Base-by-base conservation (phyloP, 1,284 basidiomycete genomes). In the Phenoliferia sp. region DNA sequence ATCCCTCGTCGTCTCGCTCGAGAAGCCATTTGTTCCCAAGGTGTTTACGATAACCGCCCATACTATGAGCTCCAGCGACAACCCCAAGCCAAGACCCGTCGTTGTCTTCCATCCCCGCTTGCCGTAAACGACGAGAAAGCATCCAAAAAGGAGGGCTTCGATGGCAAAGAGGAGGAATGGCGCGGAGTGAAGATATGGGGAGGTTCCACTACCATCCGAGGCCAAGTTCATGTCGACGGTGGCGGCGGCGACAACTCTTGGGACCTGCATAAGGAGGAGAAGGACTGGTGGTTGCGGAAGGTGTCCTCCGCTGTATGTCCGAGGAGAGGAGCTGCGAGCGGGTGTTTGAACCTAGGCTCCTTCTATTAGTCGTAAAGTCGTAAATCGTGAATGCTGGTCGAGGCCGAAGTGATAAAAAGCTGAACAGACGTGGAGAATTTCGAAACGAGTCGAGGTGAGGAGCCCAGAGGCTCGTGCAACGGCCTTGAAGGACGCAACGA, bases 81-180 rank as follows among this genome's bases (percentile, higher is more conserved):
- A 29, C 3, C 57, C 56, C 19, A 19, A 3, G 7, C 63, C 63
- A 28, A 64, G 26, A 2, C 35, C 52, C 3, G 57, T 59, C 12
- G 63, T 59, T 16, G 28, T n/a, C 22, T 54, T 26, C 44, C 56
- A 59, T 4, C 17, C 31, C 9, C 57, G 39, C n/a, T 64, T 58
- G 26, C 63, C 63, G 26, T 9, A n/a, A 19, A 39, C 16, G 63
- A 64, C 28, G 22, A 64, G 57, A 33, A 44, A 12, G n/a, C 35
- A 33, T n/a, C 57, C 56, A 33, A 59, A 3, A 34, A 64, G 10
- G 57, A 64, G 57, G 32, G 39, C 52, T 16, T 33, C 22, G 57
- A 64, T 4, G 32, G 57, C 31, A 54, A 64, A 64, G 44, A 64
- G 63, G 63, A 64, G 63, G 63, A 64, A 64, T 28, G 63, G 52